phyloP scores from a whole-genome alignment of 2,329 filamentous ascomycete genomes.

The Botrytis paeoniae region DNA sequence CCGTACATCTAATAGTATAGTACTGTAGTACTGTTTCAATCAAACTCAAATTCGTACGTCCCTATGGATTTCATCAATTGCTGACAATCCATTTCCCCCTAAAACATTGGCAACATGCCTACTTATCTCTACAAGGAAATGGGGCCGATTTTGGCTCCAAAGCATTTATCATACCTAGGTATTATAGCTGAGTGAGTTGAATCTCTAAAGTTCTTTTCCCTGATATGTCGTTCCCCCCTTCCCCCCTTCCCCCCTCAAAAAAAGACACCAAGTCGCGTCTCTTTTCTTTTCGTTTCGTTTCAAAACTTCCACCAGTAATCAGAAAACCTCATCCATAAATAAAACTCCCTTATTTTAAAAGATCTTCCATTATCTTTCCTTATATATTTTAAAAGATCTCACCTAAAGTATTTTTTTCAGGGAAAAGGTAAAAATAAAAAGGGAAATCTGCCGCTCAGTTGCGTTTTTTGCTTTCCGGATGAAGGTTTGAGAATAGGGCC shows the following conservation, averaged over 20 bases:
- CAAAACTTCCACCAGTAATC: neutral
- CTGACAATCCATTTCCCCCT: neutral
- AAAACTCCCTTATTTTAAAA: neutral
- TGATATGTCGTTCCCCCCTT: neutral
- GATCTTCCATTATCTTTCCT: neutral
- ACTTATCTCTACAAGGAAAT: neutral
- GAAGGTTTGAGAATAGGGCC: conserved; percentile 16
- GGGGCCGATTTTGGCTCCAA: neutral
- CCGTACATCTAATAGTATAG: neutral
- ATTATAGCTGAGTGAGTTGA: neutral
- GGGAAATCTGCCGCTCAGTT: conserved; percentile 4
- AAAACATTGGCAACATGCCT: neutral
- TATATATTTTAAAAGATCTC: neutral
- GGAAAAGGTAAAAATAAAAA: neutral
- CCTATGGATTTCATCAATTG: conserved; percentile 2
- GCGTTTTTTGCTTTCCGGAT: conserved; percentile 5
- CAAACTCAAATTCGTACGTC: neutral
- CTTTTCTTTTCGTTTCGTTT: neutral
- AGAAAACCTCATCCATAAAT: neutral
- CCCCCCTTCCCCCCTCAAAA: too few relatives aligned
- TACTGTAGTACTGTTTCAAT: neutral
- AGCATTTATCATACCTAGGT: neutral
- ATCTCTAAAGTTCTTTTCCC: neutral
- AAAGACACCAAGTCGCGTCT: neutral
- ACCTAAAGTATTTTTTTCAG: neutral